Evolutionary conservation across 768 basidiomycete genomes (phyloP), one percentile per base, ranked within the genome.

Genomic region (Auriscalpium microsporum): DNA sequence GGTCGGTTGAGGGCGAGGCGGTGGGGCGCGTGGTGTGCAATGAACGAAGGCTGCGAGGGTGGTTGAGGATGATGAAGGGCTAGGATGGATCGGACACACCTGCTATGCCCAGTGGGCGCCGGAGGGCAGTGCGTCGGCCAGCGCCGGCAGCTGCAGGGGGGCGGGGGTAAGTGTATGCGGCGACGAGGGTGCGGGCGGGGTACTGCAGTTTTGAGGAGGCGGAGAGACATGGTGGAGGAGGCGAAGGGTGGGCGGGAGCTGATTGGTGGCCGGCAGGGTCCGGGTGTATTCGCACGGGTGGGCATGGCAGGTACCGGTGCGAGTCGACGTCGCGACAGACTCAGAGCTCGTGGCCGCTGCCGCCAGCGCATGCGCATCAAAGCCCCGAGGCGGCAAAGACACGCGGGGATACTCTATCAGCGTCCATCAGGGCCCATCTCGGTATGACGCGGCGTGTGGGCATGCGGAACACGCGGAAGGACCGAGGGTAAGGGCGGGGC

Each of bases 1-100:
- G 58, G 37, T 75, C 67, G 21, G 72, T 71, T 46, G 75, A 71
- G 11, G 73, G 75, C 52, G 69, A 66, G 46, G 67, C 64, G 11
- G 67, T 65, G 51, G 78, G 68, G 50, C 67, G 71, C 9, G 84
- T 80, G 10, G 78, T 69, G 63, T 86, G 83, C 19, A 90, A 64
- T 44, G 75, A 75, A 62, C 84, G 84, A 66, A 70, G 54, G 73
- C 81, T 82, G 58, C 1, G 51, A n/a, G 47, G 28, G 1, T 36
- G 44, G n/a, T 45, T n/a, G n/a, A 6, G 42, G 8, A 8, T n/a
- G 33, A 23, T 13, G 16, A 10, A 28, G 38, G 1, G 36, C 21
- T 4, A 11, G 35, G 5, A n/a, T n/a, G 8, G 48, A 45, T 49
- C 48, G 47, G 49, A 34, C 14, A 45, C 42, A 58, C 56, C 52